Evolutionary conservation across 768 basidiomycete genomes (phyloP), one percentile per base, ranked within the genome.

Genomic region (Rubroboletus satanas): DNA sequence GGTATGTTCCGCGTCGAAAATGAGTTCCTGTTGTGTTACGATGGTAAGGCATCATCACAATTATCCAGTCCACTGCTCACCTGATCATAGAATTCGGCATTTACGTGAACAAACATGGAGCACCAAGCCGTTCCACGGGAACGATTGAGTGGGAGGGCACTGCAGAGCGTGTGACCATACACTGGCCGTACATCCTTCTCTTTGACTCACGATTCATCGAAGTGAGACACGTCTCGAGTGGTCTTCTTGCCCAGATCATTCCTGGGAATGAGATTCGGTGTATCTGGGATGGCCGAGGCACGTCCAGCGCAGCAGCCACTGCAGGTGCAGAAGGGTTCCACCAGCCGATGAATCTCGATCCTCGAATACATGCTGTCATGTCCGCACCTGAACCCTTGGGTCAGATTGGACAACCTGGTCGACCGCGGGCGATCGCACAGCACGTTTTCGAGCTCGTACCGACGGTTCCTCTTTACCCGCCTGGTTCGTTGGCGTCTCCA

Each of bases 71-170:
- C 29, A 45, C 8, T 48, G 53, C 47, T 55, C 23, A 64, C 21
- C 14, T 52, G 55, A 39, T 54, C 23, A 5, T 59, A 91, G 91
- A 93, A 70, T 95, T 97, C 57, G 94, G 93, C 11, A 79, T 97
- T 37, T 96, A 90, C 63, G 93, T 97, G 29, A 85, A 95, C 70
- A 85, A 90, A 36, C 90, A 93, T 55, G 95, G 95, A n/a, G 84
- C 88, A 52, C 90, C 91, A 1, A 89, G 84, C 61, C 83, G 91
- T 31, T 62, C 73, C 7, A 74, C 80, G 17, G 80, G 82, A 18
- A 84, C 85, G 5, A 88, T 97, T 52, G 95, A 98, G 70, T 98
- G 93, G 93, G 95, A 98, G 70, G 92, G 93, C 17, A 87, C 83
- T 0, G 92, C 91, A 0, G 91, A 94, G 60, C 85, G 84, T 32